Evolutionary conservation across 2,329 filamentous ascomycete genomes (phyloP).

Genomic region (Waltergamsia citrina): DNA sequence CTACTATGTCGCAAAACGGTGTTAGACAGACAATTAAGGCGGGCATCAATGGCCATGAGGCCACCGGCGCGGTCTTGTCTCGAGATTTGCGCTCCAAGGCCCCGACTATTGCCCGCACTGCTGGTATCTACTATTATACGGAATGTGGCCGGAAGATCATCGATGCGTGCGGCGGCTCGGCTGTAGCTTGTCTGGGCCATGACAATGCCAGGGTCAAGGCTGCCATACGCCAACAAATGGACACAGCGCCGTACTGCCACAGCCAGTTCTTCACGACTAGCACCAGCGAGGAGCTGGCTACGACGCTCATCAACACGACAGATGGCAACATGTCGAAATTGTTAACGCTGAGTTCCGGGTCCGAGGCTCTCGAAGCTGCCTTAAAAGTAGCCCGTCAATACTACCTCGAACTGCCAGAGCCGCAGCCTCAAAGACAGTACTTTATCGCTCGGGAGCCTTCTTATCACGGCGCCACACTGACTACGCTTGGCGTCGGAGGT

Average conservation of each 20-base stretch:
- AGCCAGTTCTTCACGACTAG: slow-evolving; percentile 13
- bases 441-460: slow-evolving; percentile 61
- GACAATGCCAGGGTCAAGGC: slow-evolving; percentile 9
- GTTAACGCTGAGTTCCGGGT: slow-evolving; percentile 27
- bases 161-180: too few species aligned
- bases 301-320: slow-evolving; percentile 18
- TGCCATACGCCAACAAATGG: slow-evolving; percentile 11
- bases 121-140: too few species aligned
- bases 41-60: too few species aligned
- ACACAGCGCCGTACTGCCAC: slow-evolving; percentile 10
- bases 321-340: slow-evolving; percentile 20
- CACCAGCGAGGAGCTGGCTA: slow-evolving; percentile 10
- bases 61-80: too few species aligned
- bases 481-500: slow-evolving; percentile 53
- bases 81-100: too few species aligned
- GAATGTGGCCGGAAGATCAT: too few species aligned
- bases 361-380: slow-evolving; percentile 34
- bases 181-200: slow-evolving; percentile 11
- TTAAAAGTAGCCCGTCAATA: slow-evolving; percentile 37
- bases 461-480: slow-evolving; percentile 65
- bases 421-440: slow-evolving; percentile 44
- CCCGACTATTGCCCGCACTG: too few species aligned
- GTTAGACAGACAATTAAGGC: too few species aligned
- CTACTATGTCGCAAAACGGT: too few species aligned
- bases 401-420: slow-evolving; percentile 26